Evolutionary conservation across 805 yeast genomes (phyloP).

Genomic region (Lipomyces kockii): DNA sequence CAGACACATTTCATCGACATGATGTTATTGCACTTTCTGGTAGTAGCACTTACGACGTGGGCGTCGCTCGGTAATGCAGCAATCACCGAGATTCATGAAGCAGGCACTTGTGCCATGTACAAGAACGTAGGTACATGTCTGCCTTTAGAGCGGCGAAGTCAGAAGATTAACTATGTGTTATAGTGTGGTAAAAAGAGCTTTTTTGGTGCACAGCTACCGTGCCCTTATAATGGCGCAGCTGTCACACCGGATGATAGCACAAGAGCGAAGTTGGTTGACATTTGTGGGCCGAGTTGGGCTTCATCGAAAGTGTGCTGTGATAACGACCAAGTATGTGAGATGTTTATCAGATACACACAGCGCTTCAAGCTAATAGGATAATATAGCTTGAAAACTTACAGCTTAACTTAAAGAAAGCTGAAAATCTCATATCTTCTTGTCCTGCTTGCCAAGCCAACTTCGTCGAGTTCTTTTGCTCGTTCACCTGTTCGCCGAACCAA

Average conservation of each 20-base stretch:
- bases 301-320: constrained; percentile 70
- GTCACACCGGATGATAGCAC: constrained; percentile 53
- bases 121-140: constrained; percentile 46
- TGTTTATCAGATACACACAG: neutral
- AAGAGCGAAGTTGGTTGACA: constrained; percentile 52
- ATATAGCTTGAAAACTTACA: constrained; percentile 51
- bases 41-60: neutral
- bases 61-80: constrained; percentile 3
- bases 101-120: constrained; percentile 60
- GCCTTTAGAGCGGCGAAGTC: neutral
- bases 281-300: constrained; percentile 78
- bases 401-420: constrained; percentile 71
- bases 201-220: constrained; percentile 81
- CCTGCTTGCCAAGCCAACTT: constrained; percentile 93
- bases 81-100: constrained; percentile 43
- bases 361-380: neutral
- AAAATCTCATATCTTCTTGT: constrained; percentile 80
- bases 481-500: constrained; percentile 89
- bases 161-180: neutral
- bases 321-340: constrained; percentile 56
- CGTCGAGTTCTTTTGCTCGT: constrained; percentile 76
- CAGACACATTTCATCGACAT: neutral
- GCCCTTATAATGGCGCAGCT: constrained; percentile 63
- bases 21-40: neutral
- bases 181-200: constrained; percentile 78